Evolutionary conservation across 176 grass and related monocot genomes (phyloP), one percentile per base, ranked within the genome.

Genomic region (Areca catechu): DNA sequence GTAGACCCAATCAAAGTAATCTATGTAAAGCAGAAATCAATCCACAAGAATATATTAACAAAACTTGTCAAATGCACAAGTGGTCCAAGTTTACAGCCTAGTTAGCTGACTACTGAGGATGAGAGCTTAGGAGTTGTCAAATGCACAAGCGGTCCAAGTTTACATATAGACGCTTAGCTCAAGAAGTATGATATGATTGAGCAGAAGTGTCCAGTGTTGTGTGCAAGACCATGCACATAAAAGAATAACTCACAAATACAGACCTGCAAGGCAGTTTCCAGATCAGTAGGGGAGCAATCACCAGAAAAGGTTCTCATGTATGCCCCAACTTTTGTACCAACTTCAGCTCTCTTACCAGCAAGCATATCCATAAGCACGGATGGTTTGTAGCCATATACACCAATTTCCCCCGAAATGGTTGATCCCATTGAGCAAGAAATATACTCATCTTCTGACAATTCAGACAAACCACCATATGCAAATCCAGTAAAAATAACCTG

Each of bases 401-500:
- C 93, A 70, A 97, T 98, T 68, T 98, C 93, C 71, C 87, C 87
- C 65, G 93, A 85, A 85, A 98, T 91, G 27, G 81, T 98, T 12
- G 93, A 88, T 34, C 87, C 93, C 93, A 98, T 98, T 66, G 93
- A 85, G 72, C 93, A 98, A 73, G 93, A 91, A 34, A 86, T 98
- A 55, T 98, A 91, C 58, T 98, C 93, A 73, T 84, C 81, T 83
- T 92, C 93, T 80, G 84, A 82, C 47, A 98, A 72, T 82, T 98
- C 87, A 57, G 93, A 98, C 43, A 98, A 71, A 67, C 93, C 93
- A 48, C 93, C 93, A 78, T 98, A 98, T 34, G 93, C 81, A 85
- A 83, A 98, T 52, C 93, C 93, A 78, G 93, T 98, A 85, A 98
- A 98, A 80, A 98, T 72, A 53, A 98, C 81, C 93, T 98, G 84